phyloP scores from a whole-genome alignment of 345 rosid genomes.

The Alliaria petiolata region DNA sequence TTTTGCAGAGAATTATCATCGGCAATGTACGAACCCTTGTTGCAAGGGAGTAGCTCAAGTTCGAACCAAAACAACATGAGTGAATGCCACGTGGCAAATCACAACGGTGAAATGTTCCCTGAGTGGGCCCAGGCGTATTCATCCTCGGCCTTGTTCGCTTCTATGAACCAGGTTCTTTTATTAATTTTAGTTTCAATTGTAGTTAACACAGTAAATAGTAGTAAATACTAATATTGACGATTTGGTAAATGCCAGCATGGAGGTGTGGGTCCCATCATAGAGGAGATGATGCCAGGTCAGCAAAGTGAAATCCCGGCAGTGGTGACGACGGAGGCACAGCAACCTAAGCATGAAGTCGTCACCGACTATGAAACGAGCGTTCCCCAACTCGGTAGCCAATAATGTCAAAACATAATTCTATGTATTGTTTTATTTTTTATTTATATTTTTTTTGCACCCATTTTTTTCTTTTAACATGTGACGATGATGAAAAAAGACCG shows the following conservation, averaged over 20 bases:
- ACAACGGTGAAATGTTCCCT: conserved; percentile 33
- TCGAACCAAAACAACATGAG: conserved; percentile 35
- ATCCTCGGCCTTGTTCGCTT: conserved; percentile 38
- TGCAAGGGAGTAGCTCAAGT: conserved; percentile 39
- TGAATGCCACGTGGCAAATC: conserved; percentile 44
- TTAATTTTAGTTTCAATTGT: too few species aligned
- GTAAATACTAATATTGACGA: background rate
- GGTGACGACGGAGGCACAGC: conserved; percentile 16
- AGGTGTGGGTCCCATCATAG: conserved; percentile 24
- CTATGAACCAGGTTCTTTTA: conserved; percentile 33
- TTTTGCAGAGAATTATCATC: conserved; percentile 32
- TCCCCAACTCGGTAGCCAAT: conserved; percentile 34
- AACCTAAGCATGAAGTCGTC: conserved; percentile 22
- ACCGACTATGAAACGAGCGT: conserved; percentile 39
- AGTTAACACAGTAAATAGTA: too few species aligned
- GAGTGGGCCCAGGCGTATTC: conserved; percentile 45
- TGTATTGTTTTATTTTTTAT: background rate
- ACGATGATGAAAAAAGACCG: background rate
- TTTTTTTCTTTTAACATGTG: background rate
- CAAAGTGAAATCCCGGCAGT: conserved; percentile 18
- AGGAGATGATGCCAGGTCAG: conserved; percentile 30
- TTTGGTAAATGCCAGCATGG: conserved; percentile 21
- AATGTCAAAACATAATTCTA: background rate
- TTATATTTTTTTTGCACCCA: background rate
- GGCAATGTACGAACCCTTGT: conserved; percentile 41